Evolutionary conservation across 164 flowering plant species (phyloP), one percentile per base, ranked within the genome.

Genomic region (Magnolia kwangsiensis): DNA sequence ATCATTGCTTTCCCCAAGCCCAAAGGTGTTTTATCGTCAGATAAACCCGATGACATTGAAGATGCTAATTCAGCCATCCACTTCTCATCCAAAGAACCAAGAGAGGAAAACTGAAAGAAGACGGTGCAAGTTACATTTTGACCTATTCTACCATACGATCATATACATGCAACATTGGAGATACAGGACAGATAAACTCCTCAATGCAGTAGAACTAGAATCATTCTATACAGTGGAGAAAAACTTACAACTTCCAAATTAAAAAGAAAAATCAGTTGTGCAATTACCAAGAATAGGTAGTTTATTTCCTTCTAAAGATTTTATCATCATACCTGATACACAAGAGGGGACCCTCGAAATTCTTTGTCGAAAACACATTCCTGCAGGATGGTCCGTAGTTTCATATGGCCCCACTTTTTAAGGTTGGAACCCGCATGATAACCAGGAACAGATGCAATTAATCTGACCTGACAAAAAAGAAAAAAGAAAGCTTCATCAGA

Each of bases 371-470:
- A 96, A 65, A 80, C 74, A 78, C 87, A 89, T 64, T 90, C 91
- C 80, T 92, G 93, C 29, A 96, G 90, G 79, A 93, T 79, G 76
- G 86, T 82, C 0, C 96, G 89, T 21, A 96, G 80, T 86, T 96
- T 96, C 95, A 96, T 90, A 83, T 96, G 99, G 64, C 99, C 99
- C 99, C 99, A 96, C 79, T 85, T 96, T 68, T 85, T 96, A 79
- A 94, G 71, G 80, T 84, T 90, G 45, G 89, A 24, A 72, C 99
- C 98, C 8, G 78, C 82, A 77, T 96, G 99, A 84, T 96, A 96
- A 58, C 99, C 99, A 78, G 98, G 99, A 70, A 94, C 97, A n/a
- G 99, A 96, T 75, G 94, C 99, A 85, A 96, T 87, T 55, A 96
- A 79, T 78, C 97, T 89, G 69, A 92, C 96, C 93, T 88, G 76